Base-by-base conservation (phyloP, 192 early-diverging fungal species). In the Backusella mclennaniae region DNA sequence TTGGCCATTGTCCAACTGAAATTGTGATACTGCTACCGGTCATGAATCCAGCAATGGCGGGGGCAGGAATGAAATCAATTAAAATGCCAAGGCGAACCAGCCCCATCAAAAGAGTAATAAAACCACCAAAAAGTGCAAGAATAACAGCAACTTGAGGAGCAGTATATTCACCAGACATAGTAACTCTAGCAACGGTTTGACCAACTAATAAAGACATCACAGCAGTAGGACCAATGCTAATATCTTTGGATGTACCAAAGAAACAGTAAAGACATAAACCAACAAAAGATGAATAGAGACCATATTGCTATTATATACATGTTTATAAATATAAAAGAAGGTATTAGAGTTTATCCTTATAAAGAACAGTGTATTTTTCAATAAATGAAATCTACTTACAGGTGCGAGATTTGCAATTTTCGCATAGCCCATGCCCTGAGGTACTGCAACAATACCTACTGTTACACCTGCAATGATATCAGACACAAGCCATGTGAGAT, bases 11-110 rank as follows among this genome's bases (percentile, higher is more conserved):
- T 42, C 89, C 86, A 79, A 96, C 87, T 52, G 92, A 88, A 68
- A 96, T 94, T 42, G 87, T 92, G 8, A 94, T 84, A 23, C 92
- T 94, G 12, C 93, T 92, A 31, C 95, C 95, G 0, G 95, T 91
- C 75, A 93, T 95, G 76, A 97, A 98, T 0, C 95, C 95, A 5
- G 92, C 91, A 73, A 98, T 91, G 19, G 93, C 94, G 0, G 95
- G 88, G 9, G 85, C 80, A 36, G 96, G 93, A 81, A 98, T 93
- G 79, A 97, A 96, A 80, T 97, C 95, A 35, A 97, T 91, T 21
- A 97, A 83, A 76, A 95, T 90, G 9, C 96, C 96, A 35, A 98
- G 85, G 11, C 94, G 91, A 31, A 96, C 77, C 12, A 97, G 75
- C 35, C 96, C 96, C 39, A 98, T 79, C 35, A 85, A 83, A 17